Conservation (phyloP, 2,329 filamentous ascomycete genomes). For the Claviceps sp. region DNA sequence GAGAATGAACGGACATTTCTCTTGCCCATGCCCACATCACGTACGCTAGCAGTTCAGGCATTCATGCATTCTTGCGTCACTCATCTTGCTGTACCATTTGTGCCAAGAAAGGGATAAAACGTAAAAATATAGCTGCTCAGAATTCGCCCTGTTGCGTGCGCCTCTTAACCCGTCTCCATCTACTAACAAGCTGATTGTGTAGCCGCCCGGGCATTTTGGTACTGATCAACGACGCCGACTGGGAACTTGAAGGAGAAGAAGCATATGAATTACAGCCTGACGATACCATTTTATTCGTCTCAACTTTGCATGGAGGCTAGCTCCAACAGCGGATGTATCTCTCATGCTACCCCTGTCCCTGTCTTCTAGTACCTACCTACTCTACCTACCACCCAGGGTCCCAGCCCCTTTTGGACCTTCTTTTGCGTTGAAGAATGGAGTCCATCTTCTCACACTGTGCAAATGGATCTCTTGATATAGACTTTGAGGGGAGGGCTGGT, state of each 20-base stretch:
- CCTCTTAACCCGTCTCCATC: background rate
- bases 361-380: too few relatives aligned
- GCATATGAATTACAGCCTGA: constrained; percentile 67
- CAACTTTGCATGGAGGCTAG: constrained; percentile 86
- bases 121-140: background rate
- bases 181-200: constrained; percentile 11
- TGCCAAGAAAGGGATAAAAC: background rate
- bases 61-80: background rate
- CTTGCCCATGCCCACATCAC: background rate
- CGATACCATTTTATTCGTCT: constrained; percentile 92
- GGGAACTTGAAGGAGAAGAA: constrained; percentile 94
- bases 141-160: background rate
- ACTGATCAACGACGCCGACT: constrained; percentile 94
- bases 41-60: background rate
- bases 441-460: background rate
- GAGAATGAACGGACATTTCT: background rate
- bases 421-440: background rate
- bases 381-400: background rate
- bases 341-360: background rate
- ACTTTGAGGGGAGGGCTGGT: background rate
- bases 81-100: background rate
- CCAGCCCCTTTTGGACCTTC: background rate
- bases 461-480: background rate
- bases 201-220: constrained; percentile 93
- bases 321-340: constrained; percentile 1